Evolutionary conservation across 2,329 filamentous ascomycete genomes (phyloP).

Genomic region (Calonectria henricotiae): DNA sequence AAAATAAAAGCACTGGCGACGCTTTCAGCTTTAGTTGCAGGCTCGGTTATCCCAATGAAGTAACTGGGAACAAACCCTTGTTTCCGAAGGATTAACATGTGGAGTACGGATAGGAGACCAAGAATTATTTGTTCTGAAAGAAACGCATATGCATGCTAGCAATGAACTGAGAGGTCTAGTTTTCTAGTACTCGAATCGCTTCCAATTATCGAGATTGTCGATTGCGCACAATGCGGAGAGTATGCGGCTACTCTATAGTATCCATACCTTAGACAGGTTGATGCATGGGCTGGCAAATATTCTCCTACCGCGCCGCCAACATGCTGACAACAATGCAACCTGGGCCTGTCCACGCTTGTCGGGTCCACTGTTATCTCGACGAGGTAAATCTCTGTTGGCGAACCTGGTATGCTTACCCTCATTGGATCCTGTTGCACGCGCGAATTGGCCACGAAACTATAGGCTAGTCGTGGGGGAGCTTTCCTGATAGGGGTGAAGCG

Average conservation of each 20-base stretch:
- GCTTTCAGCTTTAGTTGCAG: too few species aligned
- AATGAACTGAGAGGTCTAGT: too few species aligned
- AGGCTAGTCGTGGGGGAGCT: too few species aligned
- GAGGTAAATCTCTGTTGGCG: background rate
- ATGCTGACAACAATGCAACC: background rate
- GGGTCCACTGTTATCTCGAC: background rate
- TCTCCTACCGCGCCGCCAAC: background rate
- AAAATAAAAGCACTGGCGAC: background rate
- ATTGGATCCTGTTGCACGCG: background rate
- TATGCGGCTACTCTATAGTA: background rate
- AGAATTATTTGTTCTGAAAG: too few species aligned
- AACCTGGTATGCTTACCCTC: background rate
- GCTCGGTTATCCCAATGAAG: background rate
- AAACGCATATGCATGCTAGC: too few species aligned
- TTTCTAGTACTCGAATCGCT: too few species aligned
- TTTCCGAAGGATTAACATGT: too few species aligned
- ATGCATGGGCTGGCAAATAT: background rate
- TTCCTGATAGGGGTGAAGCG: too few species aligned
- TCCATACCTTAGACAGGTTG: background rate
- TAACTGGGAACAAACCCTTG: background rate
- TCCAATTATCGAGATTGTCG: too few species aligned
- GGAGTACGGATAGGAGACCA: too few species aligned
- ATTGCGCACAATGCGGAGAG: background rate
- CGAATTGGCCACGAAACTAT: background rate
- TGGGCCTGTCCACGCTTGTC: background rate